These are phyloP conservation scores for Tubosaeta sp. DNA, from an alignment of 768 basidiomycete species.

Conservation along the genomic window DNA sequence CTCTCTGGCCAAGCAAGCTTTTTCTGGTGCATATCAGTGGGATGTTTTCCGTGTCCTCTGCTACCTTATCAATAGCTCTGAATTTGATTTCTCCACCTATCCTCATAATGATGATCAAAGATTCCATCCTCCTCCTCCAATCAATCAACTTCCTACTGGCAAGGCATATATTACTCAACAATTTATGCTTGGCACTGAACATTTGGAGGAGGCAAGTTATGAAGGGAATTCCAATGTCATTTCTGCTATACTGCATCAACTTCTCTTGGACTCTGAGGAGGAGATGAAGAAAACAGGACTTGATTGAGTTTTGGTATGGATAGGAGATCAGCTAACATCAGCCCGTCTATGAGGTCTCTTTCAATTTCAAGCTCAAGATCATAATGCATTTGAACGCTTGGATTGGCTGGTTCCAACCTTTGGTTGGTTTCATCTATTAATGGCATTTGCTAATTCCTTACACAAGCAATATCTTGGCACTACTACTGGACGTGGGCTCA, in stretches of 20 bases:
- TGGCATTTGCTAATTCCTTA: slow-evolving; percentile 38
- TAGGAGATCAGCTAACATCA: slow-evolving; percentile 38
- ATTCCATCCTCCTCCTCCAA: slow-evolving; percentile 12
- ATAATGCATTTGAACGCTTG: slow-evolving; percentile 36
- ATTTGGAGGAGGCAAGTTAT: slow-evolving; percentile 35
- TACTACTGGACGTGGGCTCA: slow-evolving; percentile 10
- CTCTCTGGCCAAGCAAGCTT: not conserved
- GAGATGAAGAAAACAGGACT: slow-evolving; percentile 18
- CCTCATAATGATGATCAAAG: slow-evolving; percentile 4
- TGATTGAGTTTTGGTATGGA: slow-evolving; percentile 29
- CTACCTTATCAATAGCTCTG: slow-evolving; percentile 25
- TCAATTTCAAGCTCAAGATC: slow-evolving; percentile 33
- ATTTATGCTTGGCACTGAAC: not conserved
- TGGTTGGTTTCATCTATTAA: slow-evolving; percentile 40
- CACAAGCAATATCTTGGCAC: slow-evolving; percentile 40
- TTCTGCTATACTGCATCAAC: slow-evolving; percentile 10
- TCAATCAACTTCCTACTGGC: slow-evolving; percentile 1
- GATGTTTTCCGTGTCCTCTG: slow-evolving; percentile 21
- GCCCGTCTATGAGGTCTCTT: slow-evolving; percentile 33
- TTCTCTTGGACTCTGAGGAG: slow-evolving; percentile 23
- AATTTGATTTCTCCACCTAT: slow-evolving; percentile 31
- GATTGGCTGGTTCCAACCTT: slow-evolving; percentile 32
- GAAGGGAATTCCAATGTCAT: slow-evolving; percentile 33
- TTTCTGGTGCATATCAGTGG: not conserved
- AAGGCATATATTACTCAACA: not conserved